phyloP scores from a whole-genome alignment of 495 filamentous ascomycete genomes.

The Neurospora sp. region DNA sequence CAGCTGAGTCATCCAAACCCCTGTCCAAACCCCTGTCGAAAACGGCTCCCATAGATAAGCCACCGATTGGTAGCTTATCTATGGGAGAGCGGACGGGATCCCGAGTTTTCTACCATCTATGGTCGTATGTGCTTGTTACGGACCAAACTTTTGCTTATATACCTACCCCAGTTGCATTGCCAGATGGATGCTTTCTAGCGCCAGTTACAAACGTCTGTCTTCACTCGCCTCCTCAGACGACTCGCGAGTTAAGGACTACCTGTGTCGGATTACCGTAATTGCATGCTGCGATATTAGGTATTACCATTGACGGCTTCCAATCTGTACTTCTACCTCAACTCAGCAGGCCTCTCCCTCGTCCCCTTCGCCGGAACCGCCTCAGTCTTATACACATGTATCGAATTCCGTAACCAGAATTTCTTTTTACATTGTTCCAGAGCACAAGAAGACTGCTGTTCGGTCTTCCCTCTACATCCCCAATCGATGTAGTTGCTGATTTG shows the following conservation, averaged over 20 bases:
- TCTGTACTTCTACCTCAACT: not conserved
- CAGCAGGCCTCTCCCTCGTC: not conserved
- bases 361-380: not conserved
- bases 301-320: not conserved
- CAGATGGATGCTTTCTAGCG: too few species aligned
- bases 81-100: slow-evolving; percentile 45
- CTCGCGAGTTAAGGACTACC: too few species aligned
- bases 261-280: too few species aligned
- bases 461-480: too few species aligned
- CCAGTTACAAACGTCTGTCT: not conserved
- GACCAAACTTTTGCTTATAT: not conserved
- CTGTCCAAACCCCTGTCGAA: too few species aligned
- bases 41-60: too few species aligned
- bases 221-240: not conserved
- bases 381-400: not conserved
- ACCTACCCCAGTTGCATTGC: not conserved
- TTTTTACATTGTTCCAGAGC: not conserved
- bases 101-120: slow-evolving; percentile 34
- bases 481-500: too few species aligned
- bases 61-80: slow-evolving; percentile 9
- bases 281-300: too few species aligned
- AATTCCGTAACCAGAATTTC: not conserved
- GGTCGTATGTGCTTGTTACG: slow-evolving; percentile 27
- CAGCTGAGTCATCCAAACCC: too few species aligned
- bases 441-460: too few species aligned